Conservation (phyloP, 2,329 filamentous ascomycete genomes). For the Aspergillus felis region DNA sequence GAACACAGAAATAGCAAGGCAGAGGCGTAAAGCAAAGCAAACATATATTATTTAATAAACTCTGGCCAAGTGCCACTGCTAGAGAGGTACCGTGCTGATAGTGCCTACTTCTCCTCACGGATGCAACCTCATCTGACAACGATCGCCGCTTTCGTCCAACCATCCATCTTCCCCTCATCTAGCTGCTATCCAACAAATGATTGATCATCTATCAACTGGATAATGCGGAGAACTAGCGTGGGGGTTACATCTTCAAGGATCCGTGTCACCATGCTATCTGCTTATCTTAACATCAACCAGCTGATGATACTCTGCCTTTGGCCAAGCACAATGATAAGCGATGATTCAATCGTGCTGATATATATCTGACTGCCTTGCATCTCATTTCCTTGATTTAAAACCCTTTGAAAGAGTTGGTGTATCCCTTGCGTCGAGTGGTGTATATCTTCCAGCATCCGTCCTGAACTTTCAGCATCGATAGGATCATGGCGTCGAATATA, state of each 20-base stretch:
- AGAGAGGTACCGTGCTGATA: too few species aligned
- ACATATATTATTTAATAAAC: too few species aligned
- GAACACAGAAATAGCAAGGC: too few species aligned
- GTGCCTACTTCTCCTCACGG: not conserved
- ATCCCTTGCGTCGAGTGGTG: not conserved
- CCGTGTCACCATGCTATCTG: not conserved
- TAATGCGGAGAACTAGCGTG: not conserved
- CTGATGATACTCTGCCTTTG: not conserved
- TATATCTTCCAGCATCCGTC: not conserved
- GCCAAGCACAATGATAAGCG: not conserved
- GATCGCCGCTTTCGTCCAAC: conserved; percentile 8
- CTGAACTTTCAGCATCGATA: not conserved
- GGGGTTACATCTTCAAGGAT: not conserved
- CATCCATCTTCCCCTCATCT: not conserved
- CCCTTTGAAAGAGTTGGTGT: not conserved
- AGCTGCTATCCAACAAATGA: not conserved
- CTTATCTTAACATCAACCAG: not conserved
- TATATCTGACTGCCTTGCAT: not conserved
- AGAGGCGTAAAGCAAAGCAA: too few species aligned
- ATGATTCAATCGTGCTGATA: not conserved
- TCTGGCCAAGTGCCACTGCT: not conserved
- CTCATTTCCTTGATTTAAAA: not conserved
- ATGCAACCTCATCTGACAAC: conserved; percentile 15
- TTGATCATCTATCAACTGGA: not conserved
- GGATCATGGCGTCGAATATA: conserved; percentile 2